Percentiles rank a stretch among this genome's conserved stretches.
Evolutionary conservation across 1,284 basidiomycete genomes (phyloP).

Genomic region (Cystobasidiaceae sp.): DNA sequence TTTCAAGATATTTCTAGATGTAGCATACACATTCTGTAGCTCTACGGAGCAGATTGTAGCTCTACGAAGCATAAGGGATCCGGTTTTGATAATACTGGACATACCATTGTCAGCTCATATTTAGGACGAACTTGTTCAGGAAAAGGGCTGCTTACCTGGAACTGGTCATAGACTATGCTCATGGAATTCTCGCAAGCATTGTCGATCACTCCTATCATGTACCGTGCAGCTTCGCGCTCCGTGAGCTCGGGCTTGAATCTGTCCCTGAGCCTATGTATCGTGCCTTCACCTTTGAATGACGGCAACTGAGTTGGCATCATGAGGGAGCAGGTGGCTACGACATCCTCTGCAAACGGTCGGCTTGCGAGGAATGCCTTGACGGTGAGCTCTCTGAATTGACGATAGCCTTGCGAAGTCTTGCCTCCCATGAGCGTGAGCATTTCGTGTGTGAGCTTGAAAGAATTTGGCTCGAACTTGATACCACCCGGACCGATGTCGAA

Average conservation of each 20-base stretch:
- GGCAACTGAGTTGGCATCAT: slow-evolving; percentile 95
- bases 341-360: slow-evolving; percentile 80
- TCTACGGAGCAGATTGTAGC: too few species aligned
- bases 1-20: too few species aligned
- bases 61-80: slow-evolving; percentile 28
- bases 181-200: slow-evolving; percentile 94
- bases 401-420: slow-evolving; percentile 83
- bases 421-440: slow-evolving; percentile 99
- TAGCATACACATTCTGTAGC: too few species aligned
- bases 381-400: slow-evolving; percentile 85
- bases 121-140: too few species aligned
- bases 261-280: slow-evolving; percentile 78
- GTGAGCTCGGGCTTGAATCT: slow-evolving; percentile 77
- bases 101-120: too few species aligned
- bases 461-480: slow-evolving; percentile 93
- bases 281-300: slow-evolving; percentile 91
- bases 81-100: slow-evolving; percentile 27
- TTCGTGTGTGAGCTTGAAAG: slow-evolving; percentile 97
- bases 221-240: slow-evolving; percentile 87
- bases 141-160: slow-evolving; percentile 18
- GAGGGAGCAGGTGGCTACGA: slow-evolving; percentile 78
- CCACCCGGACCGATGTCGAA: slow-evolving; percentile 83
- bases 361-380: slow-evolving; percentile 95
- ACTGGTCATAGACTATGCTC: slow-evolving; percentile 88
- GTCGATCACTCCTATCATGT: slow-evolving; percentile 78